Evolutionary conservation across 2,329 filamentous ascomycete genomes (phyloP), one percentile per base, ranked within the genome.

Genomic region (Didymella lethalis): DNA sequence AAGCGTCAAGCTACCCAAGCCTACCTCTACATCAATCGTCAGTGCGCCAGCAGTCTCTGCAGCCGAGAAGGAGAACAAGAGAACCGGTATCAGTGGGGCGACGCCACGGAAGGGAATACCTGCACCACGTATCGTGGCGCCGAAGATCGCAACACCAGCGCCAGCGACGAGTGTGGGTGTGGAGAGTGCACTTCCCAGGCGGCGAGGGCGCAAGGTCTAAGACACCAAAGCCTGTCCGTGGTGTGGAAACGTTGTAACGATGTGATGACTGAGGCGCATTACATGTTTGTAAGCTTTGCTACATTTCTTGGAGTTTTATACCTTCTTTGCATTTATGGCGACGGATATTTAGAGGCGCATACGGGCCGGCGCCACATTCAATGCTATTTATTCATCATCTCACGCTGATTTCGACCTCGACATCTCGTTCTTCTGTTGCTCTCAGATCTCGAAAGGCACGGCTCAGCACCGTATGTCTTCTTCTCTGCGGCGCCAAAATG

Each of bases 61-160:
- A 1, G 52, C 48, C 11, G 58, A 50, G 41, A 60, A 55, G 52
- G 59, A 47, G 65, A 70, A 23, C 67, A 64, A n/a, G 71, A 71
- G 60, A 67, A 73, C 45, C 3, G 61, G 65, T 1, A 52, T 73
- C 14, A 59, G 54, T n/a, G 61, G 48, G 8, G 64, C 64, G 12
- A 70, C 70, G 23, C 74, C 73, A 1, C 71, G 71, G 60, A 75
- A 75, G 57, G 69, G 72, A 0, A 68, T 76, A 29, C 65, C 67
- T 2, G 54, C 65, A 12, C 70, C 69, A 0, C 67, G 65, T 34
- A 63, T 70, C 0, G 38, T 67, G 32, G 55, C 68, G 7, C 63
- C 67, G 3, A 53, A 54, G n/a, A 32, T 31, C 5, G 44, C n/a
- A 11, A 12, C 49, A 1, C 11, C 65, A 7, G 32, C 44, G 2